Evolutionary conservation across 768 basidiomycete genomes (phyloP).

Genomic region (Trametes punicea): DNA sequence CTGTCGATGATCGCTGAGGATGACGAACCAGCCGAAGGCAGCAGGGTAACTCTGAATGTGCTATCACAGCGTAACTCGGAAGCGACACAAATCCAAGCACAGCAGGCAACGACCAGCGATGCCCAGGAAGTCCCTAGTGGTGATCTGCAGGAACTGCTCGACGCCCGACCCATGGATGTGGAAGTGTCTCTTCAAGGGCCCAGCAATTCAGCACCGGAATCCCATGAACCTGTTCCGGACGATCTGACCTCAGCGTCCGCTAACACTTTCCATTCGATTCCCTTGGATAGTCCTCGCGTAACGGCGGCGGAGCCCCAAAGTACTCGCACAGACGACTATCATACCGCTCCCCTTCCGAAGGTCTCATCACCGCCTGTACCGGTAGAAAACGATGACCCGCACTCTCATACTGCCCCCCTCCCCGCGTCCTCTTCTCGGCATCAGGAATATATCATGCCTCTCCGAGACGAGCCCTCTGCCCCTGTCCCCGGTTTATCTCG

Average conservation of each 20-base stretch:
- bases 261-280: conserved; percentile 38
- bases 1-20: conserved; percentile 72
- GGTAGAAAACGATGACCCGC: conserved; percentile 7
- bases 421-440: conserved; percentile 1
- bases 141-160: not conserved
- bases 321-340: not conserved
- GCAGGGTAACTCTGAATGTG: conserved; percentile 9
- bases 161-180: not conserved
- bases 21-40: conserved; percentile 54
- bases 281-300: conserved; percentile 35
- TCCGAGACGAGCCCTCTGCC: conserved; percentile 33
- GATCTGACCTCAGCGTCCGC: conserved; percentile 30
- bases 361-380: conserved; percentile 12
- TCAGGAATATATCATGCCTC: conserved; percentile 33
- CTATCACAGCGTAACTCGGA: not conserved
- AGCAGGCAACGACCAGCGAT: not conserved
- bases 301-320: not conserved
- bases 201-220: not conserved
- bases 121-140: not conserved
- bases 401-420: conserved; percentile 15
- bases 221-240: conserved; percentile 22
- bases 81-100: too few relatives aligned
- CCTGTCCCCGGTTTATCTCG: conserved; percentile 26
- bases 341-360: conserved; percentile 23
- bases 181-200: not conserved